These are phyloP conservation scores for Mycena vulgaris DNA, from an alignment of 768 basidiomycete genomes.

Conservation along the genomic window DNA sequence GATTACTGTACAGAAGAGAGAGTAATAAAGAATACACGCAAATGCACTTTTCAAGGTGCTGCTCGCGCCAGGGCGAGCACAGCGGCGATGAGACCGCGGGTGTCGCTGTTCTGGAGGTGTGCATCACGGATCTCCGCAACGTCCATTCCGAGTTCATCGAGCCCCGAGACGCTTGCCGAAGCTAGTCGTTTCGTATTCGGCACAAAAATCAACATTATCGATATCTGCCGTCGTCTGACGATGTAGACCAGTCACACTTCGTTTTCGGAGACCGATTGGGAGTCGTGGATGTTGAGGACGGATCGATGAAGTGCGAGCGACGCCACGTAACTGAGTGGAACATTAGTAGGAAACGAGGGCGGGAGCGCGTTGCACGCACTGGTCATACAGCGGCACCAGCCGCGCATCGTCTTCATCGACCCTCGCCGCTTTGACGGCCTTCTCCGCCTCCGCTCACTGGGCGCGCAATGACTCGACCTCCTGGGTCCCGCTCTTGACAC, in stretches of 20 bases:
- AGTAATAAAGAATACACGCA: neutral
- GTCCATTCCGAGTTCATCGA: slow-evolving; percentile 68
- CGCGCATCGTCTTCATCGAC: slow-evolving; percentile 77
- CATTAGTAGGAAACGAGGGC: neutral
- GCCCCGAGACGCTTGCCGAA: slow-evolving; percentile 68
- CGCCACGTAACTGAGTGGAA: slow-evolving; percentile 69
- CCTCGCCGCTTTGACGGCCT: slow-evolving; percentile 70
- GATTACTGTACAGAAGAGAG: too few species aligned
- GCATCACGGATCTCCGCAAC: slow-evolving; percentile 72
- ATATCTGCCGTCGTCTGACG: slow-evolving; percentile 59
- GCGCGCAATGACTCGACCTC: slow-evolving; percentile 73
- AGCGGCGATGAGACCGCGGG: slow-evolving; percentile 74
- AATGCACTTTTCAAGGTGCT: slow-evolving; percentile 9
- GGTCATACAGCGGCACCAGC: slow-evolving; percentile 76
- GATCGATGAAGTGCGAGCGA: slow-evolving; percentile 77
- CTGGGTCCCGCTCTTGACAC: slow-evolving; percentile 68
- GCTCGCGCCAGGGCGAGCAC: slow-evolving; percentile 65
- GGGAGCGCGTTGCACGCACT: slow-evolving; percentile 58
- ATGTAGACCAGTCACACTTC: slow-evolving; percentile 81
- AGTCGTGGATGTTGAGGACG: slow-evolving; percentile 72
- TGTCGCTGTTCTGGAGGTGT: slow-evolving; percentile 76
- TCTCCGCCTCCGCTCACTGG: slow-evolving; percentile 80
- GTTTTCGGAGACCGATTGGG: slow-evolving; percentile 77
- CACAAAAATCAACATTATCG: slow-evolving; percentile 74
- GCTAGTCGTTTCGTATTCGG: slow-evolving; percentile 79